Conservation (phyloP, 2,329 filamentous ascomycete genomes). For the Nemania serpens region DNA sequence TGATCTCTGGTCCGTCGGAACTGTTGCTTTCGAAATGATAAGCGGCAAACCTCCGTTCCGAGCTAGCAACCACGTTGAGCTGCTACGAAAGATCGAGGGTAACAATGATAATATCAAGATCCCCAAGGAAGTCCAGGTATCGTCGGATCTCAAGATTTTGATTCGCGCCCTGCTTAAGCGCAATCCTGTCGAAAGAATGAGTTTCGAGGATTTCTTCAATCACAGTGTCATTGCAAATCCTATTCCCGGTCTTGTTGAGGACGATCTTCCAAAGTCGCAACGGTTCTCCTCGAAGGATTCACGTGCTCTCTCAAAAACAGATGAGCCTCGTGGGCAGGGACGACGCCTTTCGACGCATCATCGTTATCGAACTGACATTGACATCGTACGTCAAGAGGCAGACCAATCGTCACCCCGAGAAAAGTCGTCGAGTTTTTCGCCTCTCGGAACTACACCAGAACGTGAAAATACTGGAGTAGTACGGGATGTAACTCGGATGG, state of each 20-base stretch:
- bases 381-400: constrained; percentile 43
- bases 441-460: constrained; percentile 50
- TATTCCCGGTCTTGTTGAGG: constrained; percentile 81
- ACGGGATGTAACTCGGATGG: constrained; percentile 31
- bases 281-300: constrained; percentile 43
- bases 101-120: constrained; percentile 87
- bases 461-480: constrained; percentile 39
- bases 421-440: constrained; percentile 48
- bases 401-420: constrained; percentile 50
- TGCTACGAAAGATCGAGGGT: constrained; percentile 89
- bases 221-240: constrained; percentile 72
- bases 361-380: constrained; percentile 48
- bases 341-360: constrained; percentile 47
- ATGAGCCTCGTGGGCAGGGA: constrained; percentile 38
- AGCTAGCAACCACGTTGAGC: constrained; percentile 91
- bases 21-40: constrained; percentile 94
- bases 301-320: constrained; percentile 39
- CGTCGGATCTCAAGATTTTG: constrained; percentile 76
- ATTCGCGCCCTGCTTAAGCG: constrained; percentile 83
- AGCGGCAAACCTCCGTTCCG: constrained; percentile 88
- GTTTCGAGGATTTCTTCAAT: constrained; percentile 83
- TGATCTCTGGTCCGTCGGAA: constrained; percentile 96
- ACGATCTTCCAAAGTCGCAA: constrained; percentile 64
- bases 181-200: constrained; percentile 81
- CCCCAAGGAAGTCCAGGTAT: constrained; percentile 71